Evolutionary conservation across 768 basidiomycete species (phyloP).

Genomic region (Suillus alpinus): DNA sequence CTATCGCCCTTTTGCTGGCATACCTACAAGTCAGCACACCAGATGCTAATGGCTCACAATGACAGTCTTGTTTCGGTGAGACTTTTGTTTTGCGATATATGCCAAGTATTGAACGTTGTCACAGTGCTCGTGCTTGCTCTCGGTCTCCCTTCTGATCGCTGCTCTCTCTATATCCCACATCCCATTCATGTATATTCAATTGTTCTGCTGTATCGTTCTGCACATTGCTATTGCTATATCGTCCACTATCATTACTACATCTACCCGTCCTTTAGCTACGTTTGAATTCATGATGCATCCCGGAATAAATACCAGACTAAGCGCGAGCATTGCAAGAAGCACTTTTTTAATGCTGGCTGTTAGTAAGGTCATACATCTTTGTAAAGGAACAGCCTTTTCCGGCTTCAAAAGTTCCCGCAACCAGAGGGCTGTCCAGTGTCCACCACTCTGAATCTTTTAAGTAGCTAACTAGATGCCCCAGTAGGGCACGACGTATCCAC

Average conservation of each 20-base stretch:
- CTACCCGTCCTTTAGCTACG: conserved; percentile 7
- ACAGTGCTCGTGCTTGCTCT: conserved; percentile 19
- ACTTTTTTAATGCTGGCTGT: neutral
- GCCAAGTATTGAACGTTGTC: conserved; percentile 11
- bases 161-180: conserved; percentile 18
- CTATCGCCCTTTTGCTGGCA: conserved; percentile 72
- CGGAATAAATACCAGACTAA: neutral
- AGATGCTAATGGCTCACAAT: conserved; percentile 32
- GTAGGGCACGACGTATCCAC: conserved; percentile 16
- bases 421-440: conserved; percentile 22
- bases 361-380: neutral
- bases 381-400: conserved; percentile 1
- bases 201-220: conserved; percentile 20
- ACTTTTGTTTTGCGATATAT: conserved; percentile 1
- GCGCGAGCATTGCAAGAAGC: neutral
- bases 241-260: conserved; percentile 26
- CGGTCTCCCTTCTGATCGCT: conserved; percentile 26
- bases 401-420: neutral
- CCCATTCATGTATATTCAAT: conserved; percentile 28
- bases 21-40: conserved; percentile 52
- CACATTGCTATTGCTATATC: conserved; percentile 23
- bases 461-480: conserved; percentile 22
- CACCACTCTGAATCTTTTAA: conserved; percentile 16
- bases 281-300: conserved; percentile 20
- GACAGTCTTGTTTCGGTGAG: conserved; percentile 22